Conservation (phyloP, 306 rosid species). For the Benincasa hispida region DNA sequence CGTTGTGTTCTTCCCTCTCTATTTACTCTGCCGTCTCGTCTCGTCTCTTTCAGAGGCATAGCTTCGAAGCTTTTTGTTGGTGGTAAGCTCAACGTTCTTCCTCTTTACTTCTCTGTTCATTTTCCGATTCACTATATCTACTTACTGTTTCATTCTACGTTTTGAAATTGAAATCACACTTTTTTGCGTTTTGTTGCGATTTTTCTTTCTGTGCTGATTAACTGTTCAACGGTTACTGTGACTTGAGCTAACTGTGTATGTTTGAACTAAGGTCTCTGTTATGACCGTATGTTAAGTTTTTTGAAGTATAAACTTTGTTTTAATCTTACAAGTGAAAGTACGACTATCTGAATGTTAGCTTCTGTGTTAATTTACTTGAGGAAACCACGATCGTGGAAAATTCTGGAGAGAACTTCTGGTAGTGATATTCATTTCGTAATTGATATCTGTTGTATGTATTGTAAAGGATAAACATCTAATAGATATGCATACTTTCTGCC, state of each 20-base stretch:
- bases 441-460: neutral
- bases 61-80: conserved; percentile 42
- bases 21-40: conserved; percentile 29
- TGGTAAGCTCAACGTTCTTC: conserved; percentile 14
- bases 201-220: neutral
- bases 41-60: conserved; percentile 25
- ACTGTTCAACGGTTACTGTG: neutral
- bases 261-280: neutral
- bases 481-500: neutral
- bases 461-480: neutral
- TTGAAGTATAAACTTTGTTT: neutral
- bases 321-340: neutral
- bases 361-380: neutral
- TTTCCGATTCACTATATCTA: neutral
- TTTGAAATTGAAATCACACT: neutral
- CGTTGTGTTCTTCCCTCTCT: conserved; percentile 6
- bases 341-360: neutral
- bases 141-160: neutral
- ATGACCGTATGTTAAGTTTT: neutral
- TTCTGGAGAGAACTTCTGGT: neutral
- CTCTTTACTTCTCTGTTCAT: neutral
- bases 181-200: neutral
- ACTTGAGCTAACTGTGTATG: neutral
- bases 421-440: neutral
- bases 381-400: neutral